phyloP scores from a whole-genome alignment of 2,329 filamentous ascomycete species.

The Fusarium sp. region DNA sequence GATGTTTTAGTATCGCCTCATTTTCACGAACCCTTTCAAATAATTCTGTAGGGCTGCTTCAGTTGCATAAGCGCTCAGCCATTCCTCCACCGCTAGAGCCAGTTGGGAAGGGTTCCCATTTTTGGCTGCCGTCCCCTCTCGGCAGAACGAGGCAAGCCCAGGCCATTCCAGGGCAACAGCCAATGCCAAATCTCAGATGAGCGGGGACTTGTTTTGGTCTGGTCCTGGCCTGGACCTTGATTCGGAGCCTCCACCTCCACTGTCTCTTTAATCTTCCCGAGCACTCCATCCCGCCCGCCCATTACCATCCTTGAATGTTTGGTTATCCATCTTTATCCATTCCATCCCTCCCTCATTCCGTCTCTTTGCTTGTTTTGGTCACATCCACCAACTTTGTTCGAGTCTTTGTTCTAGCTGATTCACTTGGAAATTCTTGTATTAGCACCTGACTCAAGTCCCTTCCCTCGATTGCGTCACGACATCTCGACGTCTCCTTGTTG shows the following conservation, averaged over 20 bases:
- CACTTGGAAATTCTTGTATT: neutral
- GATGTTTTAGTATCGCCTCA: neutral
- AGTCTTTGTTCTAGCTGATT: neutral
- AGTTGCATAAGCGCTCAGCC: constrained; percentile 3
- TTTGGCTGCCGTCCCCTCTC: neutral
- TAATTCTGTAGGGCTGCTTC: neutral
- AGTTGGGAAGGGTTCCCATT: constrained; percentile 5
- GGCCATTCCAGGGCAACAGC: constrained; percentile 8
- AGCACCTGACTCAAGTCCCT: neutral
- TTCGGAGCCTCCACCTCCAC: constrained; percentile 21
- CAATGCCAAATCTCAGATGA: neutral
- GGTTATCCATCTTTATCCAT: constrained; percentile 6
- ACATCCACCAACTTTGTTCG: neutral
- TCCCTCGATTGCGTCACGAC: constrained; percentile 6
- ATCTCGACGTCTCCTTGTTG: neutral
- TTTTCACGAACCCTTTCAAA: neutral
- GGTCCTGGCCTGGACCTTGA: constrained; percentile 4
- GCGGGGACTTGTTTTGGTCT: constrained; percentile 19
- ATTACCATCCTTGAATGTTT: constrained; percentile 1
- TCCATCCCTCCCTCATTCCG: neutral
- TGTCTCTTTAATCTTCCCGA: neutral
- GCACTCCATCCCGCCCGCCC: neutral
- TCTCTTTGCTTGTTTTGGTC: constrained; percentile 7
- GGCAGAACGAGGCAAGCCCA: constrained; percentile 9
- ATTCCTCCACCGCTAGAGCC: neutral